Evolutionary conservation across 129 eudicot species (phyloP), one percentile per base, ranked within the genome.

Genomic region (Logfia minima): DNA sequence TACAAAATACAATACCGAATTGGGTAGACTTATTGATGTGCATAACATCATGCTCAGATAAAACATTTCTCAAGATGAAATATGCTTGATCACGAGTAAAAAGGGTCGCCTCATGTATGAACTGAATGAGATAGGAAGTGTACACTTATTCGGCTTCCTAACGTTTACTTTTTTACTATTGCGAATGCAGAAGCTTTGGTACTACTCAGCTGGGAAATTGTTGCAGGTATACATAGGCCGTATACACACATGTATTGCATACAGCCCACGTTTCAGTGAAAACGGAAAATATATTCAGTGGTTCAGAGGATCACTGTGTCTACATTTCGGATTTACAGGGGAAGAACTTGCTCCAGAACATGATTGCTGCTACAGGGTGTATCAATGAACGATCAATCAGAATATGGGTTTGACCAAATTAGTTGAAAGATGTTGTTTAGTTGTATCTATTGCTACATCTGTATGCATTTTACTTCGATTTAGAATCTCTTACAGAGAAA

Each of bases 251-350:
- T 63, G 10, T 94, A 91, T 74, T 91, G 99, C 84, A 84, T 91
- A 84, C 88, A 78, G 7, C 82, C 99, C 6, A 89, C 97, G 16
- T 95, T 89, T 39, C 99, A 0, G 92, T 91, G 71, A 87, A 2
- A 82, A 83, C 65, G 97, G 91, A 45, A 95, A 84, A 76, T 91
- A 88, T 76, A 91, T 94, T 91, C 10, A 89, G 92, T 75, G 97
- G 97, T 4, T 95, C 99, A 7, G 99, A 95, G 72, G 99, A 91
- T 80, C 73, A 86, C 10, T 87, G 99, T 72, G 88, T 95, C 45
- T 89, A 88, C 88, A 41, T 91, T 66, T 95, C 92, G 99, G 91
- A 89, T 84, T 79, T 95, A 63, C 96, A 95, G 74, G 90, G 91
- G 70, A 91, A 86, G 81, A 86, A 78, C 77, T 21, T 94, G 83